Base-by-base conservation (phyloP, 805 yeast genomes). In the Wickerhamiella parazyma region DNA sequence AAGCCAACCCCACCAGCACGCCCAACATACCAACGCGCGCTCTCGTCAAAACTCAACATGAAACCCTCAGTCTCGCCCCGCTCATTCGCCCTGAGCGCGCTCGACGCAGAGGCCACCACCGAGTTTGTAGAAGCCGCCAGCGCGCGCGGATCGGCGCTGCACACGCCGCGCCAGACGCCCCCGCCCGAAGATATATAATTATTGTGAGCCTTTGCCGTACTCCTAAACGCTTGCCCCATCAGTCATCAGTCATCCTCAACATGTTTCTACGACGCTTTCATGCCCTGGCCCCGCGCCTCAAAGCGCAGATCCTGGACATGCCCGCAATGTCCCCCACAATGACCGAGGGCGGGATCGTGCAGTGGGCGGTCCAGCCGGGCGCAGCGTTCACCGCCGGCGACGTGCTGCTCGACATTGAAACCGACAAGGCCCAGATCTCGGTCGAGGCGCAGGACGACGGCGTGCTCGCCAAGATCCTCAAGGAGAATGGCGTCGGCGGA, bases 311-410 rank as follows among this genome's bases (percentile, higher is more conserved):
- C 7, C 31, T 40, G 18, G 43, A 70, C 43, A 89, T 89, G 97
- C 98, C 98, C 3, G 96, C 98, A 20, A 84, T 89, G 95, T 87
- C 96, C 4, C 98, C 98, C 35, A 89, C 98, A 6, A 89, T 89
- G 98, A 85, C 86, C 24, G 83, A 78, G 58, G 98, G 98, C 33
- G 95, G 94, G 5, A 73, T 89, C 50, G 83, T 85, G 10, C 70
- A 76, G 44, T 89, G 98, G 98, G 82, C 84, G 59, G 69, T 78
- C 55, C 78, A 86, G 60, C 79, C 72, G 40, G 80, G 80, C 22
- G 91, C 83, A 3, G 44, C 68, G 3, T 89, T 80, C 63, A 57
- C 67, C 25, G 72, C 93, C 6, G 98, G 98, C 18, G 97, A 91
- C 84, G 79, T 91, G 34, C 73, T 91, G 57, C 95, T 95, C 47